Base-by-base conservation (phyloP, 768 basidiomycete species). In the Phylloporus rhodoxanthus region DNA sequence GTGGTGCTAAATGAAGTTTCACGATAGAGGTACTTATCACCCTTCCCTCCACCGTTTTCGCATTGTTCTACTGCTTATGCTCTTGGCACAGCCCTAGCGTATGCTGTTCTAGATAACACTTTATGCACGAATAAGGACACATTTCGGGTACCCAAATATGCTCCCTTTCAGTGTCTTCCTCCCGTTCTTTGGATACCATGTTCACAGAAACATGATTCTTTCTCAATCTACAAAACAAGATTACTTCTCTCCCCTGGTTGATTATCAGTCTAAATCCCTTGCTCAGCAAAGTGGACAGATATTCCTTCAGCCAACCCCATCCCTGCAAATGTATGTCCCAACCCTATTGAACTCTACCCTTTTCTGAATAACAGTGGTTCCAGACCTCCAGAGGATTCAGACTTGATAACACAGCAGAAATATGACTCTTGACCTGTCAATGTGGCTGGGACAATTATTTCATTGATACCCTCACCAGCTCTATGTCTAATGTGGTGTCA, bases 271-370 rank as follows among this genome's bases (percentile, higher is more conserved):
- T 10, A 61, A 60, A 38, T 43, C 50, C 26, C 44, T 19, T 6
- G 11, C 26, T 23, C n/a, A 39, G 19, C 48, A 28, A 45, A 33
- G 23, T 39, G 28, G 43, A 15, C 26, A 25, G 5, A 11, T 30
- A 15, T 25, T 19, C 23, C 45, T 34, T 47, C 44, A 25, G 17
- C 25, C 39, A 5, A 19, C 20, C 10, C 21, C 19, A 20, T 13
- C 36, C 11, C n/a, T n/a, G 15, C 41, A 29, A 51, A 61, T 50
- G 58, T 63, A 49, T n/a, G 7, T 26, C 30, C 13, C 17, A 25
- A 19, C 4, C 8, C 21, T 41, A 13, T 4, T n/a, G 30, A 26
- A 37, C 39, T 23, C 5, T 23, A 23, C 23, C 23, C 26, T 8
- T 26, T 8, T 26, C 8, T 8, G 26, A 26, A 48, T 8, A 40